A percentile compares a stretch with the other conserved stretches of the same genome.
These are phyloP conservation scores for Zymoseptoria passerinii DNA, from an alignment of 2,329 filamentous ascomycete species.

Conservation along the genomic window DNA sequence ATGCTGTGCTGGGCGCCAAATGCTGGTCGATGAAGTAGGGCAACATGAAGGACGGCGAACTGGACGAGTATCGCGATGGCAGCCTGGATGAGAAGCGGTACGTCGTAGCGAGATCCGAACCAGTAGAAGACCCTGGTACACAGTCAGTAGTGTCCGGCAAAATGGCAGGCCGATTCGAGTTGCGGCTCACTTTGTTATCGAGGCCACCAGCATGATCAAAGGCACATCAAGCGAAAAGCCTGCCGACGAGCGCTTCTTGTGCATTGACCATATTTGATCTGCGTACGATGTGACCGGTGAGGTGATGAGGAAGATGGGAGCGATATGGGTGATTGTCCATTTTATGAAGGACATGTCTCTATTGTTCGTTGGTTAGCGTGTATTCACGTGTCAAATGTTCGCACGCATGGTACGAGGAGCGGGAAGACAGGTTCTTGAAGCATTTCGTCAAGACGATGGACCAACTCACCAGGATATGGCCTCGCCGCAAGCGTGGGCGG, in stretches of 20 bases:
- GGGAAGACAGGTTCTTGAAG: no score
- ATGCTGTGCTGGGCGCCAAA: conserved; percentile 30
- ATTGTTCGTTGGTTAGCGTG: not conserved
- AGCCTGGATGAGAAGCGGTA: conserved; percentile 52
- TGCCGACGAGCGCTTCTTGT: conserved; percentile 50
- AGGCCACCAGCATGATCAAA: conserved; percentile 58
- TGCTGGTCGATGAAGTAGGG: conserved; percentile 47
- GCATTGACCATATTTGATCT: conserved; percentile 58
- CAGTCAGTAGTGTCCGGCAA: not conserved
- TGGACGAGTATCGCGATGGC: conserved; percentile 53
- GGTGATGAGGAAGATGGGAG: conserved; percentile 44
- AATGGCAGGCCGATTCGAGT: not conserved
- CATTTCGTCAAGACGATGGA: no score
- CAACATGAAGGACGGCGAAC: conserved; percentile 51
- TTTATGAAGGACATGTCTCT: conserved; percentile 24
- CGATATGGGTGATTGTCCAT: conserved; percentile 30
- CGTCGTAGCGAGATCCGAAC: conserved; percentile 54
- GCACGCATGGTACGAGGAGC: no score
- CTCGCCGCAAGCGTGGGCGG: no score
- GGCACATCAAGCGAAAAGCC: conserved; percentile 61
- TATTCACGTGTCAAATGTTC: not conserved
- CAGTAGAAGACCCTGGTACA: conserved; percentile 52
- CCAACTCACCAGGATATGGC: no score
- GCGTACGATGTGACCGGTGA: conserved; percentile 58
- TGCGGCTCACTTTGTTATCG: conserved; percentile 49